Conservation (phyloP, 176 grass and related monocot species). For the Ananas comosus region DNA sequence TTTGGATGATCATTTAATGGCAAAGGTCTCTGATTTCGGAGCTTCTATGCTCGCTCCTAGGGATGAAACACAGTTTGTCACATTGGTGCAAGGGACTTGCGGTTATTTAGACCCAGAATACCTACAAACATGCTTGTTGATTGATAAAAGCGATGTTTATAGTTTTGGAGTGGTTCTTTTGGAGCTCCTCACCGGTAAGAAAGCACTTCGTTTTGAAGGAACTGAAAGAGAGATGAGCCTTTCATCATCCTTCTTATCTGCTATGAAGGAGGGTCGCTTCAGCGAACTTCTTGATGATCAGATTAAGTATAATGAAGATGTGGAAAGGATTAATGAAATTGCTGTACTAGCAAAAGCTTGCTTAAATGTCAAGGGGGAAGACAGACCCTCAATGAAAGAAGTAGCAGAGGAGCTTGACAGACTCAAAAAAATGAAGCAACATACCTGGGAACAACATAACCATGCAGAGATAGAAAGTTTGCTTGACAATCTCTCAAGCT, state of each 20-base stretch:
- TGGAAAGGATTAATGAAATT: neutral
- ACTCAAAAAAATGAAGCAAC: neutral
- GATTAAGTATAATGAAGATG: neutral
- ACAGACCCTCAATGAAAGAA: neutral
- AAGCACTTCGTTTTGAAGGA: neutral
- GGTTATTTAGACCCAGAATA: neutral
- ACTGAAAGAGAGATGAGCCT: neutral
- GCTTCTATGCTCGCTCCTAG: neutral
- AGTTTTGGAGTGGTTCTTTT: neutral
- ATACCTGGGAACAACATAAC: neutral
- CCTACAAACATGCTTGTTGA: neutral
- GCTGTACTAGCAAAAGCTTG: neutral
- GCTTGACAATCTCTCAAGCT: neutral
- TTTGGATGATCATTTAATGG: neutral
- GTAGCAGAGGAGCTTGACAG: neutral
- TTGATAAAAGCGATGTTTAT: neutral
- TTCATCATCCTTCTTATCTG: neutral
- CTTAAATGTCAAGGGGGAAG: neutral
- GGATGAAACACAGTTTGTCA: neutral
- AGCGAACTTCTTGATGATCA: neutral
- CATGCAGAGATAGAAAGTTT: neutral
- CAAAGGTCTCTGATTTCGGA: neutral
- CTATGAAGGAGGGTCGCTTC: neutral
- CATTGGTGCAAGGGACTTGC: neutral
- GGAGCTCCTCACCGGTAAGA: neutral